These are phyloP conservation scores for Multifurca ochricompacta DNA, from an alignment of 768 basidiomycete genomes.

Conservation along the genomic window DNA sequence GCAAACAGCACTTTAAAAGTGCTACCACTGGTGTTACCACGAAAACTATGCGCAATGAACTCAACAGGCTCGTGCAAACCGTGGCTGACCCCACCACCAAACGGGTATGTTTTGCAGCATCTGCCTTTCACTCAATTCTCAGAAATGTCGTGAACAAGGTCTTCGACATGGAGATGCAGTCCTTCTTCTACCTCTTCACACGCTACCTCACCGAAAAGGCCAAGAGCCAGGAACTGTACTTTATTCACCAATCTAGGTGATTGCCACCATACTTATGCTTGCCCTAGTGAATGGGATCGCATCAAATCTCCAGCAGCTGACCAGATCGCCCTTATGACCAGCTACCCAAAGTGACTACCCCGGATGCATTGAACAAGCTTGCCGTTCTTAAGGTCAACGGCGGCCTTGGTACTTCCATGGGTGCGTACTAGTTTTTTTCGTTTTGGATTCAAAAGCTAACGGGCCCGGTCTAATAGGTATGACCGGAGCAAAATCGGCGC, in stretches of 20 bases:
- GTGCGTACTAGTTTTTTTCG: conserved; percentile 31
- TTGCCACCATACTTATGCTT: neutral
- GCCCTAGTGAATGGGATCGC: conserved; percentile 28
- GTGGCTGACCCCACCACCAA: conserved; percentile 46
- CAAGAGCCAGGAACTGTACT: conserved; percentile 79
- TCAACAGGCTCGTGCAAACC: conserved; percentile 57
- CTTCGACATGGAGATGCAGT: conserved; percentile 89
- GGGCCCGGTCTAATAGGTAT: conserved; percentile 42
- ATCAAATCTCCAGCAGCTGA: conserved; percentile 83
- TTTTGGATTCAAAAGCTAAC: neutral
- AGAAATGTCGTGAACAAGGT: conserved; percentile 36
- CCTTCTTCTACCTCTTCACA: conserved; percentile 89
- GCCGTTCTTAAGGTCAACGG: conserved; percentile 95
- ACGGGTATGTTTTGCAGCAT: conserved; percentile 38
- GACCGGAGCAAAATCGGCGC: conserved; percentile 84
- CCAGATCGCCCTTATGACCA: conserved; percentile 74
- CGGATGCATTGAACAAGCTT: conserved; percentile 77
- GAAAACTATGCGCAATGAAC: conserved; percentile 59
- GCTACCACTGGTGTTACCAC: conserved; percentile 42
- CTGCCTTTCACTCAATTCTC: neutral
- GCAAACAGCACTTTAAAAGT: conserved; percentile 28
- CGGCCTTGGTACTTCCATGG: conserved; percentile 87
- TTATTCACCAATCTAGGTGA: conserved; percentile 15
- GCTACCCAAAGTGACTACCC: conserved; percentile 51
- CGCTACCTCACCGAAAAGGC: conserved; percentile 87